phyloP scores from a whole-genome alignment of 2,329 filamentous ascomycete genomes.

The Aureobasidium mangrovei region DNA sequence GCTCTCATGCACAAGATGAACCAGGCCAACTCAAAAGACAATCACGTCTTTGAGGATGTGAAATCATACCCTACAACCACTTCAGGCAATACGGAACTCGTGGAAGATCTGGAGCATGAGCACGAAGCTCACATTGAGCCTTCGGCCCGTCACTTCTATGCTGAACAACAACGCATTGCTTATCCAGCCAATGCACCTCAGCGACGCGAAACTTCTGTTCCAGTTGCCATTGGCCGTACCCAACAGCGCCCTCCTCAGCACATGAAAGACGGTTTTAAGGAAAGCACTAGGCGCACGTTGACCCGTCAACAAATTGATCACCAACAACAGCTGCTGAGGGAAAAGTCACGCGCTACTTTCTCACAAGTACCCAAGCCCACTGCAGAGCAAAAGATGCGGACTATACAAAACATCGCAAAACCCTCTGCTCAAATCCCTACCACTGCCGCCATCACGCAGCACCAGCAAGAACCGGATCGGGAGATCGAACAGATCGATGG shows the following conservation, averaged over 20 bases:
- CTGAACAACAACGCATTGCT: neutral
- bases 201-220: neutral
- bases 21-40: neutral
- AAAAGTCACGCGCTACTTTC: too few species aligned
- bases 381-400: too few species aligned
- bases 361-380: neutral
- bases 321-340: too few species aligned
- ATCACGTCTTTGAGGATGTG: neutral
- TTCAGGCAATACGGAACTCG: conserved; percentile 20
- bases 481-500: too few species aligned
- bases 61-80: conserved; percentile 32
- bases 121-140: neutral
- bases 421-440: neutral
- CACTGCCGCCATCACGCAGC: neutral
- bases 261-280: neutral
- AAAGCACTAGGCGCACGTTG: neutral
- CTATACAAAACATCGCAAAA: too few species aligned
- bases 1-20: neutral
- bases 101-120: neutral
- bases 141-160: neutral
- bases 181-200: neutral
- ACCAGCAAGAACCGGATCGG: neutral
- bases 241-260: neutral
- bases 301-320: neutral
- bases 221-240: neutral